These are phyloP conservation scores for Lachnellula arida DNA, from an alignment of 2,329 filamentous ascomycete species.

Conservation along the genomic window DNA sequence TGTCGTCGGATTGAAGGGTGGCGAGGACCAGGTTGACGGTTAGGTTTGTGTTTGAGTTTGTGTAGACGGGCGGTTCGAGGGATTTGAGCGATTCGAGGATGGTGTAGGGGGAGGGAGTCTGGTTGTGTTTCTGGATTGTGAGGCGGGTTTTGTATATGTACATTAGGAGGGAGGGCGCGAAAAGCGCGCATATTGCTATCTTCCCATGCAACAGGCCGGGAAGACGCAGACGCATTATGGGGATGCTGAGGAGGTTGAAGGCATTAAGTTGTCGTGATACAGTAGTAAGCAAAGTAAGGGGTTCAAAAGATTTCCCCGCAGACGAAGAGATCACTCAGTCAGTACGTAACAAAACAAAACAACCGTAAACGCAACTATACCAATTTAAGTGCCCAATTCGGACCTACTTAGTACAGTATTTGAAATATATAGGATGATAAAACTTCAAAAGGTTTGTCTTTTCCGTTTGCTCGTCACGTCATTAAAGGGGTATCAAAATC, in stretches of 20 bases:
- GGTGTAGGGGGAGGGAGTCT: not conserved
- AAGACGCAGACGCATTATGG: not conserved
- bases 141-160: not conserved
- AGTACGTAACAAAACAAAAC: too few species aligned
- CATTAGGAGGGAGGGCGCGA: not conserved
- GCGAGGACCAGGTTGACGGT: constrained; percentile 15
- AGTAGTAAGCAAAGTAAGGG: not conserved
- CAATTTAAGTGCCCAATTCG: too few species aligned
- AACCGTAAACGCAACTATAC: too few species aligned
- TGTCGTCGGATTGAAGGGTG: not conserved
- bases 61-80: not conserved
- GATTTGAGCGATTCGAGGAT: not conserved
- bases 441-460: too few species aligned
- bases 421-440: too few species aligned
- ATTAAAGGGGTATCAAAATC: too few species aligned
- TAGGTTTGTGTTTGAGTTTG: not conserved
- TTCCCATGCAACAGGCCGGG: not conserved
- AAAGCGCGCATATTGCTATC: not conserved
- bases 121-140: not conserved
- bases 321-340: too few species aligned
- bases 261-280: not conserved
- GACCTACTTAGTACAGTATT: too few species aligned
- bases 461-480: too few species aligned
- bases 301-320: not conserved
- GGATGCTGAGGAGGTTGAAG: not conserved